phyloP scores from a whole-genome alignment of 805 yeast genomes.

The Metschnikowia drakensbergensis region DNA sequence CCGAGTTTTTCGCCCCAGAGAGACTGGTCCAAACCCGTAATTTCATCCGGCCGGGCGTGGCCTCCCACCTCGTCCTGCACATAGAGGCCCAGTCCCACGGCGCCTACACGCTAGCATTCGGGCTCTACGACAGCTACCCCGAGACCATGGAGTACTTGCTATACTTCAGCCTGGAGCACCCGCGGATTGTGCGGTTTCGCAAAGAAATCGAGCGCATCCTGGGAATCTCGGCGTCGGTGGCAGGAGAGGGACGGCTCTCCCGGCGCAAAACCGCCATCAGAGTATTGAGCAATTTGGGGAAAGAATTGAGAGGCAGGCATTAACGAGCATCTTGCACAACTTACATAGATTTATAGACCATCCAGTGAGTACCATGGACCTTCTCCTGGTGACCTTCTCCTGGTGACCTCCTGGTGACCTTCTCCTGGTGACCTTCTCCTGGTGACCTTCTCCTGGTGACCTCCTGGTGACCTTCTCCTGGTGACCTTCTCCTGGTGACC shows the following conservation, averaged over 20 bases:
- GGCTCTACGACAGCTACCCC: conserved; percentile 33
- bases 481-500: too few relatives aligned
- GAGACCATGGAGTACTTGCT: conserved; percentile 30
- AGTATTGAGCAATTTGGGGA: conserved; percentile 18
- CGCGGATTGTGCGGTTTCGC: conserved; percentile 22
- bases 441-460: too few relatives aligned
- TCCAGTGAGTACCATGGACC: too few relatives aligned
- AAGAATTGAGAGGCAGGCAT: neutral
- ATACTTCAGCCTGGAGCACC: conserved; percentile 19
- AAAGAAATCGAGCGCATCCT: conserved; percentile 19
- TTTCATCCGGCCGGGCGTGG: conserved; percentile 20
- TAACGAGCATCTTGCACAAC: neutral
- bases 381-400: too few relatives aligned
- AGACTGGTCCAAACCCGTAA: conserved; percentile 21
- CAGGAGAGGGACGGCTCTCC: conserved; percentile 19
- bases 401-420: too few relatives aligned
- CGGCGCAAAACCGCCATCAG: conserved; percentile 24
- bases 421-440: too few relatives aligned
- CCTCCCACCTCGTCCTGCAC: conserved; percentile 16
- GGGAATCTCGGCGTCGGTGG: conserved; percentile 6
- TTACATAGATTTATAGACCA: neutral
- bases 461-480: too few relatives aligned
- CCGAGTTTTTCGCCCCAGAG: conserved; percentile 33
- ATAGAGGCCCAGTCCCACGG: conserved; percentile 19
- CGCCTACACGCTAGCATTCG: conserved; percentile 21